phyloP scores from a whole-genome alignment of 768 basidiomycete genomes.

The Tylopilus sp. region DNA sequence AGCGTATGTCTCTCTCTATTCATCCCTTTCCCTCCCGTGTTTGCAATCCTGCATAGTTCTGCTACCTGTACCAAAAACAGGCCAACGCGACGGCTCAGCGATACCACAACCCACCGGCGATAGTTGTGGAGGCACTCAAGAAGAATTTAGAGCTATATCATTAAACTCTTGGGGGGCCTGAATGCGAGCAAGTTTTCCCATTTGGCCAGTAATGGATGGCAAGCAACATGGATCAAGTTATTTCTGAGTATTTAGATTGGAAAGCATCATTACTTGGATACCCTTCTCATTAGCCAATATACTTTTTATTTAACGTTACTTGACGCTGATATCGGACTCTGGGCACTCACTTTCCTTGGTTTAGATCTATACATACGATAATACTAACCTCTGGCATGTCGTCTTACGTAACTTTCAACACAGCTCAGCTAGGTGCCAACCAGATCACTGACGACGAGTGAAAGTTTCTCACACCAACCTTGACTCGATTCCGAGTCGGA shows the following conservation, averaged over 20 bases:
- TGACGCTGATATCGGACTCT: not conserved
- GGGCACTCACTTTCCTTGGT: no score
- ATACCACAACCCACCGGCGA: slow-evolving; percentile 17
- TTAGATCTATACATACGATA: no score
- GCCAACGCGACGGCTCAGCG: slow-evolving; percentile 8
- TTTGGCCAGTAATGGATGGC: not conserved
- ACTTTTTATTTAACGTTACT: not conserved
- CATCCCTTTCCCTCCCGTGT: not conserved
- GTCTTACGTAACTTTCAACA: no score
- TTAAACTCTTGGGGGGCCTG: not conserved
- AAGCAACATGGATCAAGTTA: no score
- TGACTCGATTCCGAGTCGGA: no score
- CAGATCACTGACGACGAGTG: no score
- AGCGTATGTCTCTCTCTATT: slow-evolving; percentile 7
- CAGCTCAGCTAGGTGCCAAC: no score
- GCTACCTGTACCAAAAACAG: slow-evolving; percentile 16
- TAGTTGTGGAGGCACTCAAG: not conserved
- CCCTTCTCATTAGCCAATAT: not conserved
- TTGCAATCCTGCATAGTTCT: slow-evolving; percentile 8
- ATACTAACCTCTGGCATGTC: no score
- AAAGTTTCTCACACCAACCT: no score
- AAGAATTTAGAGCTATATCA: not conserved
- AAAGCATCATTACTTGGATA: not conserved
- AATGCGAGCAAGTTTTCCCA: not conserved
- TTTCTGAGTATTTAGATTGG: not conserved